These are phyloP conservation scores for Pezicula rhizophila DNA, from an alignment of 2,329 filamentous ascomycete genomes.

Conservation along the genomic window DNA sequence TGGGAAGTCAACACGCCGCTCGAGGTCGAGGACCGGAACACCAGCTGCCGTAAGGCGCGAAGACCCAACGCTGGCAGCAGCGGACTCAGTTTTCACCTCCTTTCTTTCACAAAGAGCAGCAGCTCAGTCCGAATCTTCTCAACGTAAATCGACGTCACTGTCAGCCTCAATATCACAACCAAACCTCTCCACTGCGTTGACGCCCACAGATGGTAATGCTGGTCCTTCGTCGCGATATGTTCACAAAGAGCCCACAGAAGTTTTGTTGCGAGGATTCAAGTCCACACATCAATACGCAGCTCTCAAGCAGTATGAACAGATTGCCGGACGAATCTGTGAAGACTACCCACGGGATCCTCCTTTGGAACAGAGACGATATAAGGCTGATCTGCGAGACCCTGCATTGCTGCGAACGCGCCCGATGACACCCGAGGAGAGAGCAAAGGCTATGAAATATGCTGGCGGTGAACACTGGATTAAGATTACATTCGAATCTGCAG, in stretches of 20 bases:
- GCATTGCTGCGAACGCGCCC: slow-evolving; percentile 59
- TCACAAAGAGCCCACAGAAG: slow-evolving; percentile 61
- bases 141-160: slow-evolving; percentile 25
- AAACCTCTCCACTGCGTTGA: slow-evolving; percentile 27
- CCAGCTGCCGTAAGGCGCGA: slow-evolving; percentile 41
- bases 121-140: slow-evolving; percentile 23
- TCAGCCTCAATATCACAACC: slow-evolving; percentile 27
- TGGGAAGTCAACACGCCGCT: slow-evolving; percentile 59
- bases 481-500: slow-evolving; percentile 69
- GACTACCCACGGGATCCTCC: slow-evolving; percentile 88
- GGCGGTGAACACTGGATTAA: slow-evolving; percentile 92
- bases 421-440: slow-evolving; percentile 66
- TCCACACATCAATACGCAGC: slow-evolving; percentile 72
- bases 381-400: slow-evolving; percentile 67
- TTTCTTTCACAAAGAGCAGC: slow-evolving; percentile 43
- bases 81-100: slow-evolving; percentile 55
- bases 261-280: slow-evolving; percentile 79
- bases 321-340: slow-evolving; percentile 83
- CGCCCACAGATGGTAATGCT: slow-evolving; percentile 20
- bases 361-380: slow-evolving; percentile 61
- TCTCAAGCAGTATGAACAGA: slow-evolving; percentile 79
- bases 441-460: slow-evolving; percentile 73
- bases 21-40: slow-evolving; percentile 55
- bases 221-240: slow-evolving; percentile 19
- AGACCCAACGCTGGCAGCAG: slow-evolving; percentile 55